Conservation (phyloP, 768 basidiomycete genomes). For the Leucosporidium yakuticum region DNA sequence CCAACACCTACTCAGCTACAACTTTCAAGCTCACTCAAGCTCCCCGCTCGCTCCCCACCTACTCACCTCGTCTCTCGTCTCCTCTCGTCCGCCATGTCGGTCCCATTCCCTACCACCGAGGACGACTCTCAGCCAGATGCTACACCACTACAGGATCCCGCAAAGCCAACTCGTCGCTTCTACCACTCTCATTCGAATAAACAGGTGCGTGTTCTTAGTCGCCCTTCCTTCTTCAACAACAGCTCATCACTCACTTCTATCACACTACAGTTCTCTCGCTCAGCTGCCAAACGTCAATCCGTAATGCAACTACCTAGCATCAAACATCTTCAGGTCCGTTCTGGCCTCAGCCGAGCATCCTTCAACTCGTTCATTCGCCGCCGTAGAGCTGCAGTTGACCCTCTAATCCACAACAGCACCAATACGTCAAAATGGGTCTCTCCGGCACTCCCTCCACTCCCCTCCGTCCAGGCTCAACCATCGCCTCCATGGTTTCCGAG, state of each 20-base stretch:
- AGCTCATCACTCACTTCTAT: not conserved
- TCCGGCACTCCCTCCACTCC: conserved; percentile 35
- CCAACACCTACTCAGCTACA: not conserved
- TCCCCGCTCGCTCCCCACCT: not conserved
- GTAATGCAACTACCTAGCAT: not conserved
- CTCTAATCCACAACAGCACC: conserved; percentile 55
- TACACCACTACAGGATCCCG: no score
- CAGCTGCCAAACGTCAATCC: conserved; percentile 84
- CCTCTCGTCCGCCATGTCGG: not conserved
- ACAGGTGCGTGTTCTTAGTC: no score
- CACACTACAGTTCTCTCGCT: conserved; percentile 56
- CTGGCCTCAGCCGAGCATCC: no score
- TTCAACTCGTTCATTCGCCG: no score
- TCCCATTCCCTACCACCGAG: no score
- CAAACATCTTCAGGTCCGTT: not conserved
- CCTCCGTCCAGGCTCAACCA: not conserved
- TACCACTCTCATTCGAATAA: no score
- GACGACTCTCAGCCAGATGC: no score
- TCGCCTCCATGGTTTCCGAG: not conserved
- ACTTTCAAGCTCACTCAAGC: not conserved
- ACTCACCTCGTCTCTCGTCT: not conserved
- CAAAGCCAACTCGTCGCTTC: no score
- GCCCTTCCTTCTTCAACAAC: not conserved
- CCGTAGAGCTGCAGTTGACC: no score
- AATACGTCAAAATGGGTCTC: conserved; percentile 83